Conservation (phyloP, 192 early-diverging fungal species). For the Coemansia brasiliensis region DNA sequence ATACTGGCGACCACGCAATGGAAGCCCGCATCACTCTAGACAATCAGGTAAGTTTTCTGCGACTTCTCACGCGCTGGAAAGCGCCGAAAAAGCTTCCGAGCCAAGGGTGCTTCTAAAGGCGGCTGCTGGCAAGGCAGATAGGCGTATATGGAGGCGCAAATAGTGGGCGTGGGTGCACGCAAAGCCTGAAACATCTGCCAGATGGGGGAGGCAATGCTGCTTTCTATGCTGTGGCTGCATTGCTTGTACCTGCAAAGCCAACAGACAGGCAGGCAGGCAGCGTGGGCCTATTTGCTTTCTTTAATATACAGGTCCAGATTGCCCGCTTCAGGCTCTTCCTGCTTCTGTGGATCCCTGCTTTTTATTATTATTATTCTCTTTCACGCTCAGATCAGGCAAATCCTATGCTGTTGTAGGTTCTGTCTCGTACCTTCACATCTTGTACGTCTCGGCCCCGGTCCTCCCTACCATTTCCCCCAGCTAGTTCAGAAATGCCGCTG, state of each 20-base stretch:
- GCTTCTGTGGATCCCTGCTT: conserved; percentile 2
- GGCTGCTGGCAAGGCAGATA: neutral
- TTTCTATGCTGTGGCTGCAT: no score
- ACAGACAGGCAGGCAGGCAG: no score
- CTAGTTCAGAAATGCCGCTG: neutral
- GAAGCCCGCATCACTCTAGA: neutral
- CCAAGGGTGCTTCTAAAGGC: neutral
- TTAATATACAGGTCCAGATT: neutral
- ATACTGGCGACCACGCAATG: neutral
- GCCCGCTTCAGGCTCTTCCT: neutral
- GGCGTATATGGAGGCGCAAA: neutral
- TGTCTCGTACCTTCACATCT: neutral
- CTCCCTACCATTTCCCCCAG: neutral
- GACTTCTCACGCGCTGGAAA: conserved; percentile 1
- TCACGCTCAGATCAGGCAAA: no score
- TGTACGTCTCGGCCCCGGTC: no score
- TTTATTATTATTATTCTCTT: neutral
- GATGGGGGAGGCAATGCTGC: neutral
- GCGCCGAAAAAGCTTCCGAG: conserved; percentile 8
- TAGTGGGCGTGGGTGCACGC: neutral
- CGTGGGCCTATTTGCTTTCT: no score
- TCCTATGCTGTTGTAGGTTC: neutral
- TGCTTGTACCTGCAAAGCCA: no score
- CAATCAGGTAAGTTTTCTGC: conserved; percentile 4
- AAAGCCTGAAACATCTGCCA: neutral